Evolutionary conservation across 2,329 filamentous ascomycete species (phyloP), one percentile per base, ranked within the genome.

Genomic region (Talaromyces verruculosus): DNA sequence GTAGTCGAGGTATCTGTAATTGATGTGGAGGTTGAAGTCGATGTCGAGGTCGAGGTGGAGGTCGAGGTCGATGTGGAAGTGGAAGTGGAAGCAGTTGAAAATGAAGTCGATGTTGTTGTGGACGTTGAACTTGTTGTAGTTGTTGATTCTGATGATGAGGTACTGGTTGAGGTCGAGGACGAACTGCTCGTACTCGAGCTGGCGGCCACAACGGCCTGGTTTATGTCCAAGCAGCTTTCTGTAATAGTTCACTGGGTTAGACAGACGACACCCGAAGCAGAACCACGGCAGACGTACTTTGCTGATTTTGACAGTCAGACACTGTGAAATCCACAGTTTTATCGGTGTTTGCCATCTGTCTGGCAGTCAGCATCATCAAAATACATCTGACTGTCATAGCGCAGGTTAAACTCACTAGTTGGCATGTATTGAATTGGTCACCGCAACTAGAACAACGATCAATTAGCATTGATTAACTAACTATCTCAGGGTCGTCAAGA

Each of bases 361-460:
- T 28, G 19, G 30, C 61, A 43, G 19, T 35, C 15, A 47, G 30
- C 17, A 30, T 47, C 13, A n/a, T 19, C 15, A 37, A 37, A 35
- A n/a, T 30, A 11, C 30, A 7, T 8, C 10, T 33, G 30, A 33
- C 1, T 8, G 6, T 11, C 1, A n/a, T n/a, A 19, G 11, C 13
- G 11, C 2, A 25, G 4, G 19, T 8, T 13, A 11, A 28, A 43
- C 61, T 51, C 11, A 72, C 71, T 53, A 43, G 49, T 43, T 73
- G 71, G 33, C 71, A 73, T 17, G 45, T 55, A 19, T 71, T 65
- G 58, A 73, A 73, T 53, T 71, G 70, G 41, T 66, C 66, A 58
- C 68, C 67, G 64, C 71, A 73, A 57, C 71, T 73, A 60, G 2
- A 30, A 30, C 15, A 33, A 33, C 47, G 13, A 43, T 39, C 22